Evolutionary conservation across 192 early-diverging fungal genomes (phyloP).

Genomic region (Coemansia sp.): DNA sequence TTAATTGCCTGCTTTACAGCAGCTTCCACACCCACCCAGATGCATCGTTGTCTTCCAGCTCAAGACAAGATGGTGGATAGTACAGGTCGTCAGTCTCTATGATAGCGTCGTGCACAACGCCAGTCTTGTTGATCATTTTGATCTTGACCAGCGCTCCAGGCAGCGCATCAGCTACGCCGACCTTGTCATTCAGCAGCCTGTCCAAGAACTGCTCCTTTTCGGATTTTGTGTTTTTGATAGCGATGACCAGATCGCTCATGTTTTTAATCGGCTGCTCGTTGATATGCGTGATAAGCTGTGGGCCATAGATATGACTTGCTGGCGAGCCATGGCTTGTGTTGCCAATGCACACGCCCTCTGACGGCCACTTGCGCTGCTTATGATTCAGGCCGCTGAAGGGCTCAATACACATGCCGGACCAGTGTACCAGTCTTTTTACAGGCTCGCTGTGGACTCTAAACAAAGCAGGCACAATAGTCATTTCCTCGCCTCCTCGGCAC

Average conservation of each 20-base stretch:
- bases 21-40: neutral
- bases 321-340: neutral
- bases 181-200: neutral
- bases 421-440: constrained; percentile 1
- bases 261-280: constrained; percentile 1
- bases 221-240: constrained; percentile 2
- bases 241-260: constrained; percentile 2
- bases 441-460: neutral
- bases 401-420: constrained; percentile 15
- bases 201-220: neutral
- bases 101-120: neutral
- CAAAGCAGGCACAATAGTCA: neutral
- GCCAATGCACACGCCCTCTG: neutral
- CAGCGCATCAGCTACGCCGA: neutral
- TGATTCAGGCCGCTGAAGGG: neutral
- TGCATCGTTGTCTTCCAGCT: neutral
- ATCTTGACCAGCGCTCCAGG: constrained; percentile 2
- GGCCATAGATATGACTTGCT: constrained; percentile 1
- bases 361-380: constrained; percentile 10
- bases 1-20: neutral
- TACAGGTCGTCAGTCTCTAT: constrained; percentile 11
- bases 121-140: constrained; percentile 1
- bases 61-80: constrained; percentile 1
- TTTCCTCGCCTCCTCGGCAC: constrained; percentile 4
- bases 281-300: constrained; percentile 11